Evolutionary conservation across 129 eudicot genomes (phyloP), one percentile per base, ranked within the genome.

Genomic region (Solidago caesia): DNA sequence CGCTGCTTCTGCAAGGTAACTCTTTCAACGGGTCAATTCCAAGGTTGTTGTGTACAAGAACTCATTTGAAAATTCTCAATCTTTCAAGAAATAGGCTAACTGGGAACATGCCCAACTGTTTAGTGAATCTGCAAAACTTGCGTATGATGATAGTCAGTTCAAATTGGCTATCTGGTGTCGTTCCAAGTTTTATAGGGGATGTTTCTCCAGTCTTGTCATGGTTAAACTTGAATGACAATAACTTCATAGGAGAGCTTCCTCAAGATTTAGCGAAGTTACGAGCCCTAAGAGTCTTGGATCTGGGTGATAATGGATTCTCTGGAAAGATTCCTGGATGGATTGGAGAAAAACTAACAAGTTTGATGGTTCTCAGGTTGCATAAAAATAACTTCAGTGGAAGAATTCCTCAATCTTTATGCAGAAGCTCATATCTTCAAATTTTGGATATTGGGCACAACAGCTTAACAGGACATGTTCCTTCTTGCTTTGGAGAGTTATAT

Each of bases 1-100:
- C 75, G 21, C 46, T 77, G 64, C 57, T 21, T 48, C 55, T 75
- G 0, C 52, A 59, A 29, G 45, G 64, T 14, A 81, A 81, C 78
- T 25, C 1, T 43, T 76, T 81, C 45, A 42, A 39, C 1, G 79
- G 73, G 33, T 26, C 26, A 6, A 56, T 59, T 65, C 71, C 82
- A 6, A 2, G 10, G 8, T 62, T 63, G 15, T 39, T 73, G 43
- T 78, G 75, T 11, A 48, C 41, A 4, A 47, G 59, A 43, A 68
- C 73, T 16, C 8, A 26, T 9, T 12, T 68, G 73, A 4, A 15
- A 7, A 15, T 46, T 44, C 77, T 73, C 44, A 14, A 33, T 58
- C 27, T 73, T 44, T 73, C 77, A 0, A 44, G 6, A 46, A 73
- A 73, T 39, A 60, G 2, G 44, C 25, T 73, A 60, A 44, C 60